Conservation (phyloP, 108 stramenopile species). For the Chaetoceros tenuissimus region DNA sequence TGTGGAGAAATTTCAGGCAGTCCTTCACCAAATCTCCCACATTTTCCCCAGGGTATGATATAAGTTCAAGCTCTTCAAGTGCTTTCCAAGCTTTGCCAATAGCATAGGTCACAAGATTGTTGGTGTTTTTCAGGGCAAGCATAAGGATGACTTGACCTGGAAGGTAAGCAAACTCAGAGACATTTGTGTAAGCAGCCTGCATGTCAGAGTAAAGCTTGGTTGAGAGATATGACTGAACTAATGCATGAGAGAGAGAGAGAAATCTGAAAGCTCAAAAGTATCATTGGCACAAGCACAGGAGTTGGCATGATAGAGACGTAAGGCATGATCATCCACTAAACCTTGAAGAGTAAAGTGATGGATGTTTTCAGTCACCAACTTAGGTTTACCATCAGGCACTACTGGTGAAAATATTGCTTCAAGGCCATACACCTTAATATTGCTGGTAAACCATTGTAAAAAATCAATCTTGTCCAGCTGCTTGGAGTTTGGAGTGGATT, state of each 20-base stretch:
- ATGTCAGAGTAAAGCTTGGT: neutral
- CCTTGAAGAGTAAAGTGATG: no score
- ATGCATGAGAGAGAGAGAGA: neutral
- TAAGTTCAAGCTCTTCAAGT: neutral
- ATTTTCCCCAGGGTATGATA: slow-evolving; percentile 3
- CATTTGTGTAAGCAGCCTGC: neutral
- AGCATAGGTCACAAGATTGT: neutral
- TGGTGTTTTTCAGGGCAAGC: slow-evolving; percentile 1
- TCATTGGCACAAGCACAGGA: no score
- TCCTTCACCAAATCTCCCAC: neutral
- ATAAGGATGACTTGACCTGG: neutral
- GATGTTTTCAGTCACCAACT: no score
- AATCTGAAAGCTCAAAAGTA: neutral
- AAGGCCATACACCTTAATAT: no score
- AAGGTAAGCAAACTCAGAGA: neutral
- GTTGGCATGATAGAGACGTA: no score
- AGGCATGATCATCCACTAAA: no score
- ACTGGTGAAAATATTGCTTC: no score
- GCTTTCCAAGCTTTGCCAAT: neutral
- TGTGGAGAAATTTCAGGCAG: neutral
- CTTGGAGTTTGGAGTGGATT: no score
- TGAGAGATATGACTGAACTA: neutral
- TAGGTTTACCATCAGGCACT: no score
- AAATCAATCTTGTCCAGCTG: no score
- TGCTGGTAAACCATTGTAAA: no score